Base-by-base conservation (phyloP, 306 rosid species). In the Quercus wislizeni region DNA sequence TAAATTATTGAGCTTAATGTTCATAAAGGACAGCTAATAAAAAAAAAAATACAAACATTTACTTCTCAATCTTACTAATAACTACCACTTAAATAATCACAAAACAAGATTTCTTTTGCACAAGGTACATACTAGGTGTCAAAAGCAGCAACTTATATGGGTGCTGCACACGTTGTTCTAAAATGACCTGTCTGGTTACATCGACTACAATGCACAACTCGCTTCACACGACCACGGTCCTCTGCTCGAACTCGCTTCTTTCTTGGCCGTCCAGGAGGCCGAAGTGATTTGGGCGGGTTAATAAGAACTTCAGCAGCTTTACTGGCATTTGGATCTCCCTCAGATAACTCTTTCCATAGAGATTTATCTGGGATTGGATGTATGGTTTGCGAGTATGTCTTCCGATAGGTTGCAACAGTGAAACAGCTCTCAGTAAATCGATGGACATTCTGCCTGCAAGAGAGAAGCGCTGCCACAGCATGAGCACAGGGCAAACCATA, bases 121-220 rank as follows among this genome's bases (percentile, higher is more conserved):
- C 77, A 85, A 38, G 17, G 65, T 65, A 46, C 49, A 62, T 69
- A 31, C 58, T 69, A 62, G n/a, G 69, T 63, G 31, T 38, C 43
- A 43, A 21, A 12, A 18, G 61, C 18, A 73, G 54, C 68, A 56
- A 74, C 62, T 80, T 78, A 91, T 57, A 90, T 92, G 76, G 97
- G 97, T 21, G 97, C 90, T 19, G 96, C 96, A 78, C 97, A 92
- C n/a, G 97, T 92, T 6, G 96, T 91, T 87, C 97, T 91, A 78
- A 92, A 92, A 83, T 92, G 97, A 28, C 97, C 97, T 9, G 94
- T 91, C 76, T 91, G 97, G 82, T 92, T 92, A 89, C 97, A 92
- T 30, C 96, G 96, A 78, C 97, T 92, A 76, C 97, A 92, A 76
- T 91, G 97, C 88, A 92, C 97, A 31, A 91, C 92, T n/a, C 97